phyloP scores from a whole-genome alignment of 2,329 filamentous ascomycete species.

The Botrytis tulipae region DNA sequence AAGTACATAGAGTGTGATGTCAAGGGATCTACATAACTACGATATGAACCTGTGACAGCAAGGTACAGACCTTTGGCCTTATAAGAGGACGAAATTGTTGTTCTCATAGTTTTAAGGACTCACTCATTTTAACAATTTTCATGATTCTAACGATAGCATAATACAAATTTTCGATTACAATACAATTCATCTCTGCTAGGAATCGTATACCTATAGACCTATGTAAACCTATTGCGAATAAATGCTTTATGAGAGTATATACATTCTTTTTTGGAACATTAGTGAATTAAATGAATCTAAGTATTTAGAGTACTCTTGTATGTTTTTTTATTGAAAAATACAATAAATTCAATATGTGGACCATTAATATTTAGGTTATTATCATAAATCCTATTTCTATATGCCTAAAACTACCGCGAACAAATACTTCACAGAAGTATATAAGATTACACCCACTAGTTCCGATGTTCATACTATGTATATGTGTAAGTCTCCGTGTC shows the following conservation, averaged over 20 bases:
- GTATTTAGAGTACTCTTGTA: no score
- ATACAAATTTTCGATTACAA: rapidly evolving
- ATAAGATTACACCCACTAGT: background rate
- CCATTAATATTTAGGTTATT: no score
- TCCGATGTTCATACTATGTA: no score
- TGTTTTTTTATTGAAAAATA: no score
- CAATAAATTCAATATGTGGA: no score
- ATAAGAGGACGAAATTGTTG: background rate
- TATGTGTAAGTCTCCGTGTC: background rate
- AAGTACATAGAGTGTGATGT: background rate
- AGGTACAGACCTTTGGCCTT: background rate
- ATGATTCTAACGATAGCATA: background rate
- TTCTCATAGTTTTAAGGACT: background rate
- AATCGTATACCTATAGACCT: no score
- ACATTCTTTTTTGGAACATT: rapidly evolving
- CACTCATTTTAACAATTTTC: background rate
- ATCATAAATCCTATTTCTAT: background rate
- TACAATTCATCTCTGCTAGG: no score
- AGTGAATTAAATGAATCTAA: no score
- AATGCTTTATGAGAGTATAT: background rate
- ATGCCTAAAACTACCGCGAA: background rate
- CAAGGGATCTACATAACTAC: background rate
- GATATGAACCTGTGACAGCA: background rate
- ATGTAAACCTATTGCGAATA: background rate
- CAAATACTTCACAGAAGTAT: background rate